These are phyloP conservation scores for Suhomyces anneliseae DNA, from an alignment of 1,139 yeast species.

Conservation along the genomic window DNA sequence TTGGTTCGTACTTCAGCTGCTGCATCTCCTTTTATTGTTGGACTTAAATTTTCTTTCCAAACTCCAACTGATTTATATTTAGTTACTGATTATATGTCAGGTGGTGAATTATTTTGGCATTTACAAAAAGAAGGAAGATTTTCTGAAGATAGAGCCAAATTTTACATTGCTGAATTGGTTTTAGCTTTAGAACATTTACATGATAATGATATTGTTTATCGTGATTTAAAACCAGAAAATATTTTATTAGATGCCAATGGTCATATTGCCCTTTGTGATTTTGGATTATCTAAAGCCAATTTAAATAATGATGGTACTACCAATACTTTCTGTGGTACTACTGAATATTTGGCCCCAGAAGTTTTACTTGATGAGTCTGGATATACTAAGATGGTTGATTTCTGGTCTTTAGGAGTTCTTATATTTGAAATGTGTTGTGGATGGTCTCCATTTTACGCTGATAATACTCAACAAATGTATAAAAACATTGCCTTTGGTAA, in stretches of 20 bases:
- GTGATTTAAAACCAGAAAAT: slow-evolving; percentile 95
- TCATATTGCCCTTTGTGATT: slow-evolving; percentile 94
- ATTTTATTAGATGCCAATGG: slow-evolving; percentile 94
- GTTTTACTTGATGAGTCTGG: slow-evolving; percentile 80
- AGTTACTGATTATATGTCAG: slow-evolving; percentile 97
- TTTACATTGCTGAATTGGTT: slow-evolving; percentile 92
- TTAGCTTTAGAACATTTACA: slow-evolving; percentile 90
- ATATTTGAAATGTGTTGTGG: slow-evolving; percentile 95
- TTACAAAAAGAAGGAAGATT: slow-evolving; percentile 94
- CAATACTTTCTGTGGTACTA: slow-evolving; percentile 96
- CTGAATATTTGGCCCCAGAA: slow-evolving; percentile 86
- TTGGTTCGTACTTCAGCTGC: slow-evolving; percentile 81
- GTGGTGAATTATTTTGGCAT: slow-evolving; percentile 98
- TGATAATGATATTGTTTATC: slow-evolving; percentile 88
- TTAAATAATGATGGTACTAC: slow-evolving; percentile 86
- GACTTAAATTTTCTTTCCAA: slow-evolving; percentile 92
- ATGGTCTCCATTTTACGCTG: slow-evolving; percentile 99
- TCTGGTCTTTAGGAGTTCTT: slow-evolving; percentile 80
- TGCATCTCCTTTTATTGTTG: slow-evolving; percentile 88
- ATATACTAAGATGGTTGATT: slow-evolving; percentile 83
- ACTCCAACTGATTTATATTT: slow-evolving; percentile 88
- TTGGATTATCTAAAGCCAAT: slow-evolving; percentile 93
- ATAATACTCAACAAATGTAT: slow-evolving; percentile 96
- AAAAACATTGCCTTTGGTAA: slow-evolving; percentile 97
- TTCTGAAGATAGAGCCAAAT: slow-evolving; percentile 88